phyloP scores from a whole-genome alignment of 345 rosid species.

The Isatis tinctoria region DNA sequence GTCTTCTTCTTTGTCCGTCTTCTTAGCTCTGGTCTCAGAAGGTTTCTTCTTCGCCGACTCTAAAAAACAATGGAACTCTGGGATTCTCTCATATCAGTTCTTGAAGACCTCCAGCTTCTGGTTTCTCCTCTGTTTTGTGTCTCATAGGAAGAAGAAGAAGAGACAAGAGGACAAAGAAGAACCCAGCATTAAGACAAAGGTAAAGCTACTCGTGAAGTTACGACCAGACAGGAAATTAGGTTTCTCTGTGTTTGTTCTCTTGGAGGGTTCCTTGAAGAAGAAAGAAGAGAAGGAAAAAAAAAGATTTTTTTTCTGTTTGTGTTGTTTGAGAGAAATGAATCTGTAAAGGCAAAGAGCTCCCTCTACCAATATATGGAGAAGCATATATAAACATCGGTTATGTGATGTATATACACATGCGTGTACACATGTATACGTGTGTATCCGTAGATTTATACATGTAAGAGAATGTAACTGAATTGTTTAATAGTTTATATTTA shows the following conservation, averaged over 20 bases:
- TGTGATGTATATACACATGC: slow-evolving; percentile 26
- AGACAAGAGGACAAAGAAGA: slow-evolving; percentile 33
- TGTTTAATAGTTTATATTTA: background rate
- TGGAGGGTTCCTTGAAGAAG: slow-evolving; percentile 33
- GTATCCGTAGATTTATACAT: slow-evolving; percentile 37
- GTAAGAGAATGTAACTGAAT: slow-evolving; percentile 32
- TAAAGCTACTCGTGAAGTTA: slow-evolving; percentile 29
- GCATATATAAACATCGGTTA: slow-evolving; percentile 25
- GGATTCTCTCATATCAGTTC: slow-evolving; percentile 15
- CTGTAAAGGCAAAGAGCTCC: slow-evolving; percentile 29
- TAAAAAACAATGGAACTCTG: background rate
- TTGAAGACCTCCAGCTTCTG: background rate
- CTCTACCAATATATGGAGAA: slow-evolving; percentile 45
- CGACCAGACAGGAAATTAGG: slow-evolving; percentile 35
- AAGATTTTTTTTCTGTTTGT: slow-evolving; percentile 36
- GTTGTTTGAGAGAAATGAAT: slow-evolving; percentile 36
- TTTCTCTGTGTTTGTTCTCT: slow-evolving; percentile 21
- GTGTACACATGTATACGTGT: slow-evolving; percentile 29
- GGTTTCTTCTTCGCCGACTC: no score
- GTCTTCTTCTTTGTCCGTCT: slow-evolving; percentile 21
- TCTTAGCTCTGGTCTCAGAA: slow-evolving; percentile 6
- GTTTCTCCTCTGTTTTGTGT: slow-evolving; percentile 2
- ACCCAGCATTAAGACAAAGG: slow-evolving; percentile 15
- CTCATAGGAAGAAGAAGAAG: slow-evolving; percentile 3
- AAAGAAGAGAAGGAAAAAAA: slow-evolving; percentile 20